phyloP scores from a whole-genome alignment of 2,329 filamentous ascomycete genomes.

The Xylariaceae sp. region DNA sequence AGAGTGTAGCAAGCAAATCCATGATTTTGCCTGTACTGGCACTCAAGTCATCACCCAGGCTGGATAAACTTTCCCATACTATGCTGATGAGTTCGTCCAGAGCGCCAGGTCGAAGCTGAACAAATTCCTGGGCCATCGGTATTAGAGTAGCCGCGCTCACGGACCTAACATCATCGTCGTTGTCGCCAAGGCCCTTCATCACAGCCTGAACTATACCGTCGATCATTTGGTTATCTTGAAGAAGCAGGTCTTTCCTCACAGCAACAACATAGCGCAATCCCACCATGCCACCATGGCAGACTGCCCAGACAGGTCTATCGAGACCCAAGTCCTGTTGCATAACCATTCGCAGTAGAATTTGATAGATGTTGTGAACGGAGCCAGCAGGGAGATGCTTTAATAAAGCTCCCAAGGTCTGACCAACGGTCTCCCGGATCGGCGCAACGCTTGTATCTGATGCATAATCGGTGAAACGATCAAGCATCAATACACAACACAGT shows the following conservation, averaged over 20 bases:
- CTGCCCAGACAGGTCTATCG: slow-evolving; percentile 78
- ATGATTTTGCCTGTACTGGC: slow-evolving; percentile 98
- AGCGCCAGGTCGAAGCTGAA: slow-evolving; percentile 73
- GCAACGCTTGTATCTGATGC: slow-evolving; percentile 96
- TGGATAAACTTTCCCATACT: slow-evolving; percentile 95
- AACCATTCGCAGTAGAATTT: slow-evolving; percentile 80
- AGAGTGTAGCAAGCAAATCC: slow-evolving; percentile 94
- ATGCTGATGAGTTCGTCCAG: slow-evolving; percentile 84
- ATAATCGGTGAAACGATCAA: slow-evolving; percentile 96
- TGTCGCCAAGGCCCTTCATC: slow-evolving; percentile 88
- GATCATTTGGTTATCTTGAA: slow-evolving; percentile 79
- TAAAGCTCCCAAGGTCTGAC: slow-evolving; percentile 86
- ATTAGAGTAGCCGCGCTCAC: slow-evolving; percentile 97
- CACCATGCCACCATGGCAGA: slow-evolving; percentile 97
- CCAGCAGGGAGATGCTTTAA: slow-evolving; percentile 75
- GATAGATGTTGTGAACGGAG: slow-evolving; percentile 82
- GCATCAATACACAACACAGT: slow-evolving; percentile 91
- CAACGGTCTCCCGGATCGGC: slow-evolving; percentile 90
- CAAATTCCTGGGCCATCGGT: slow-evolving; percentile 92
- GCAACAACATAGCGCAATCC: slow-evolving; percentile 92
- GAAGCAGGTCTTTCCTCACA: slow-evolving; percentile 84
- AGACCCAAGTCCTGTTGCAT: slow-evolving; percentile 81
- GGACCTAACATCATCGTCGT: slow-evolving; percentile 91
- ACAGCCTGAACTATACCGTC: slow-evolving; percentile 90
- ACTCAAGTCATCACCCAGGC: slow-evolving; percentile 93